Evolutionary conservation across 257 asterid species (phyloP), one percentile per base, ranked within the genome.

Genomic region (Echium plantagineum): DNA sequence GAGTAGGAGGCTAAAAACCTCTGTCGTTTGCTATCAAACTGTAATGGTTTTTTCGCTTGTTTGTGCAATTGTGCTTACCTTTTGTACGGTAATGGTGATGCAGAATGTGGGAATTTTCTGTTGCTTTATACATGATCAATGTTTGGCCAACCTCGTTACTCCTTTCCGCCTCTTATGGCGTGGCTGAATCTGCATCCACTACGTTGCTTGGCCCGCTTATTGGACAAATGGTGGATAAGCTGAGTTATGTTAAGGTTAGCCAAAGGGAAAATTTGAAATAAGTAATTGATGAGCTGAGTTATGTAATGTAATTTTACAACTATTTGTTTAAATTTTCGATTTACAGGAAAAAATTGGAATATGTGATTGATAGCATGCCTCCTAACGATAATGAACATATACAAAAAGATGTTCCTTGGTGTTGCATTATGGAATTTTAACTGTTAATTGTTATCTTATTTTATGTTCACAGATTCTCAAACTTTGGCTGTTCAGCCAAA

Each of bases 71-170:
- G 32, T 28, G 32, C 7, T 28, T 28, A 28, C 32, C 32, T 28
- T 28, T 28, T 28, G 13, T 35, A 35, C 6, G 7, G 6, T 31
- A 7, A 31, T 35, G 46, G 46, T 21, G 57, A 53, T 55, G 55
- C 81, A 91, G 98, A 78, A 88, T 91, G 96, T 91, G 98, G 98
- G 96, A 91, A 66, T 91, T 91, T 78, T 91, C 96, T 0, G 93
- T 91, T 15, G 96, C 84, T 59, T 63, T 91, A 55, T 88, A 91
- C 79, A 91, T 88, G 98, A 91, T 91, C 76, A 78, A 80, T 57
- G 72, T 91, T 20, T 88, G 94, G 95, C 96, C 95, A 22, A 80
- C 85, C 58, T 83, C 98, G 21, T 61, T 91, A 42, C 77, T 88
- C 79, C 88, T 91, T 59, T 79, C 94, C 53, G 98, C 96, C 58